Evolutionary conservation across 75 land plant genomes (phyloP).

Genomic region (Picea sitchensis): DNA sequence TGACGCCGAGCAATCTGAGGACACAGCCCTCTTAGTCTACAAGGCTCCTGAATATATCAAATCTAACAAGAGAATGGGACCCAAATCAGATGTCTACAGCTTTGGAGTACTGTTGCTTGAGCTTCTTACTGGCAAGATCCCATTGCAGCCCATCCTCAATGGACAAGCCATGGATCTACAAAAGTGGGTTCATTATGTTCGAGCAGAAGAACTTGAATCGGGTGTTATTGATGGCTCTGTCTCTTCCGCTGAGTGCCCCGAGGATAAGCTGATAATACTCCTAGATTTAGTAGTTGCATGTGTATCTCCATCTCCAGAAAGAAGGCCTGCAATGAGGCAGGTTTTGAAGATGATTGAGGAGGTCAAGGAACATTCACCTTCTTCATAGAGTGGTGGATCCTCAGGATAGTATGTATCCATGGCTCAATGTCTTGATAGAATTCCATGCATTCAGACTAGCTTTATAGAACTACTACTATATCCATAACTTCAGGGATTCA

Average conservation of each 20-base stretch:
- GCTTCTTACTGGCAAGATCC: conserved; percentile 71
- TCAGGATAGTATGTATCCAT: conserved; percentile 1
- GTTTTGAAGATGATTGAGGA: too few species aligned
- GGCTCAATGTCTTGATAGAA: neutral
- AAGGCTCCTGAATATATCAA: conserved; percentile 73
- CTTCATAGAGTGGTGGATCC: neutral
- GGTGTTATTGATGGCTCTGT: conserved; percentile 50
- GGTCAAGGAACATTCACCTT: too few species aligned
- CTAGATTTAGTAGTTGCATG: conserved; percentile 69
- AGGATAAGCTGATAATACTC: conserved; percentile 62
- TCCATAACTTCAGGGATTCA: too few species aligned
- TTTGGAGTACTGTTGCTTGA: conserved; percentile 78
- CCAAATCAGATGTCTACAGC: conserved; percentile 88
- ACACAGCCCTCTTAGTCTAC: conserved; percentile 65
- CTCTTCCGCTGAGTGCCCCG: conserved; percentile 25
- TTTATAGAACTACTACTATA: neutral
- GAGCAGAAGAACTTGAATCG: conserved; percentile 48
- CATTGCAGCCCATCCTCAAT: conserved; percentile 53
- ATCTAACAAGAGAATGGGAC: conserved; percentile 60
- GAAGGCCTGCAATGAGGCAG: conserved; percentile 64
- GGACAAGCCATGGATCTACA: conserved; percentile 56
- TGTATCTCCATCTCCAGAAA: conserved; percentile 46
- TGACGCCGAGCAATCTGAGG: conserved; percentile 30
- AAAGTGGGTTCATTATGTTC: conserved; percentile 43
- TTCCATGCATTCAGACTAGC: neutral